Evolutionary conservation across 208 protist species (phyloP).

Genomic region (Acanthamoeba triangularis): DNA sequence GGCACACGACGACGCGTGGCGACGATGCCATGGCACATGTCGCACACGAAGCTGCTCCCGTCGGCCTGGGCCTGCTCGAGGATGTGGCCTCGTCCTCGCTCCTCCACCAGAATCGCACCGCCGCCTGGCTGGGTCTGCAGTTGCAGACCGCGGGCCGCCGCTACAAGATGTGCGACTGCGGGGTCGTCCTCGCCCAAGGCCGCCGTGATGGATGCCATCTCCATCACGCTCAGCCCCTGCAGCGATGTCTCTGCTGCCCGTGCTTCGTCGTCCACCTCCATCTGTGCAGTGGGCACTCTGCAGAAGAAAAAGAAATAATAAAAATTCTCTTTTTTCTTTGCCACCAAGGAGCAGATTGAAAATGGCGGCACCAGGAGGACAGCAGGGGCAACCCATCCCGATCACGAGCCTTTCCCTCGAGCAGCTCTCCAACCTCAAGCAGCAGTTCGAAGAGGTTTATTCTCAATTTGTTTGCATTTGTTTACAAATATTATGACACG

Average conservation of each 20-base stretch:
- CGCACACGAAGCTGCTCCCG: not conserved
- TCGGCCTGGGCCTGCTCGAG: conserved; percentile 26
- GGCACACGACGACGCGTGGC: not conserved
- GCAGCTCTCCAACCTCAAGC: conserved; percentile 64
- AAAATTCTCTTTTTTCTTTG: too few species aligned
- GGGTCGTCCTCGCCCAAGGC: not conserved
- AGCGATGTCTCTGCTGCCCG: not conserved
- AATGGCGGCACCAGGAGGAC: not conserved
- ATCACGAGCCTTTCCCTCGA: conserved; percentile 71
- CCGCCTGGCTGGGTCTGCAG: not conserved
- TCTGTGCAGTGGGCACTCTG: too few species aligned
- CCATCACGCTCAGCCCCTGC: not conserved
- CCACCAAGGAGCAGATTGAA: not conserved
- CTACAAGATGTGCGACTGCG: not conserved
- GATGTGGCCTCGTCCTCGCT: not conserved
- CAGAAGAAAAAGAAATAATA: too few species aligned
- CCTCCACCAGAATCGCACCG: not conserved
- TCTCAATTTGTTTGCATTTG: not conserved
- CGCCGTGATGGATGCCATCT: not conserved
- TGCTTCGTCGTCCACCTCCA: not conserved
- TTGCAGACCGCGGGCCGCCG: not conserved
- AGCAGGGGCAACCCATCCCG: conserved; percentile 39
- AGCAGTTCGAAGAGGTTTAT: conserved; percentile 50
- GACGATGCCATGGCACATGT: not conserved
- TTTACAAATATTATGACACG: not conserved